phyloP scores from a whole-genome alignment of 202 grass and related monocot species.

The Setaria viridis region DNA sequence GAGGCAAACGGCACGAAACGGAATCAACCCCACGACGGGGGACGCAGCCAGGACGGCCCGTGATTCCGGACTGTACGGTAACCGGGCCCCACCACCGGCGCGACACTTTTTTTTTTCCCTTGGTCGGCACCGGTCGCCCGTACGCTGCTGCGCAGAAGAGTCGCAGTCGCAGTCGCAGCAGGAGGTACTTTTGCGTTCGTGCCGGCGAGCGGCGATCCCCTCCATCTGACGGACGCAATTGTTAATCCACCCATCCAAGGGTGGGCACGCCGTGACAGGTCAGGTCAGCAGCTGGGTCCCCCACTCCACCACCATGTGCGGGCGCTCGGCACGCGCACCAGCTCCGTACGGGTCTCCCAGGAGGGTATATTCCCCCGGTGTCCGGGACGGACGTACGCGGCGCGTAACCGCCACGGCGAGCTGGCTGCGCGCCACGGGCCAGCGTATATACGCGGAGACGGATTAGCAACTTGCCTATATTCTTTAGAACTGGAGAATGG shows the following conservation, averaged over 20 bases:
- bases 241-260: not conserved
- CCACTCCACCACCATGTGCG: not conserved
- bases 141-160: not conserved
- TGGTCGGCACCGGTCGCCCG: not conserved
- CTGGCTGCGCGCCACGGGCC: conserved; percentile 17
- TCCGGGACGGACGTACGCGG: conserved; percentile 1
- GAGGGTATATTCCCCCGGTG: not conserved
- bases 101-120: not conserved
- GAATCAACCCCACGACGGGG: not conserved
- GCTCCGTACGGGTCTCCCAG: not conserved
- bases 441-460: not conserved
- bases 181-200: not conserved
- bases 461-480: not conserved
- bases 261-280: not conserved
- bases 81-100: not conserved
- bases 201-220: not conserved
- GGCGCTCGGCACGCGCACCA: not conserved
- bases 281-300: not conserved
- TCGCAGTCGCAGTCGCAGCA: not conserved
- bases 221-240: not conserved
- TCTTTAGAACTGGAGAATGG: not conserved
- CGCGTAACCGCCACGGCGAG: conserved; percentile 17
- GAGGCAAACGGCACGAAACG: not conserved
- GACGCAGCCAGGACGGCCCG: not conserved
- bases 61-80: conserved; percentile 46